A percentile compares a stretch with the other conserved stretches of the same genome.
Conservation (phyloP, 2,329 filamentous ascomycete species). For the Colletotrichum orbiculare region DNA sequence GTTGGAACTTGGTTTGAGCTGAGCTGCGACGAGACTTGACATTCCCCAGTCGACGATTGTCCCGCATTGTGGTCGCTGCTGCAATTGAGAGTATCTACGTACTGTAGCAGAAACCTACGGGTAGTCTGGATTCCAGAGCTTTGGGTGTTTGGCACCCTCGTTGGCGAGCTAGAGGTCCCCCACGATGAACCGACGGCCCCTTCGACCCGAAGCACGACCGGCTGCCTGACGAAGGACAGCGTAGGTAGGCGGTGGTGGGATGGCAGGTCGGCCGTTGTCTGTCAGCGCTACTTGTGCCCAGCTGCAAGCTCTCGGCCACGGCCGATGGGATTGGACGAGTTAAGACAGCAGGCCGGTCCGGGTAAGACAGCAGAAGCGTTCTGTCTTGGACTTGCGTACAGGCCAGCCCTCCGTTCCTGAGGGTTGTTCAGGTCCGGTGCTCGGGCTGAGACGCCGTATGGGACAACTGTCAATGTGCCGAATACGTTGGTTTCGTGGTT, state of each 20-base stretch:
- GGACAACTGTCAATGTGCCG: background rate
- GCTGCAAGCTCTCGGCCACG: conserved; percentile 2
- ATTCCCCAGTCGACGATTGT: too few species aligned
- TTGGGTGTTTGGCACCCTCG: background rate
- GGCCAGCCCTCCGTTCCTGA: background rate
- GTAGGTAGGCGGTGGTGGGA: background rate
- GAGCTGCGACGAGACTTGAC: too few species aligned
- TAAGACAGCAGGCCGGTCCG: conserved; percentile 11
- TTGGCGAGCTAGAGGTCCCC: conserved; percentile 4
- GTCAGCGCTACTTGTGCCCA: conserved; percentile 23
- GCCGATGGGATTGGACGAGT: conserved; percentile 21
- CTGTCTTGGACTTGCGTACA: conserved; percentile 31
- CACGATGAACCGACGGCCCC: background rate
- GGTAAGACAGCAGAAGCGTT: conserved; percentile 17
- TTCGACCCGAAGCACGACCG: conserved; percentile 17
- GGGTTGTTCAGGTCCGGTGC: too few species aligned
- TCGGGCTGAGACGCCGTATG: background rate
- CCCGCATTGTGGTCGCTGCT: too few species aligned
- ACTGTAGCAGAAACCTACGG: too few species aligned
- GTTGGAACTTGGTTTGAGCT: too few species aligned
- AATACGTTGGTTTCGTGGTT: too few species aligned
- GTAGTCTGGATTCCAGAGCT: background rate
- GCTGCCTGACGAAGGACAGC: conserved; percentile 1
- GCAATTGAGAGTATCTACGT: too few species aligned
- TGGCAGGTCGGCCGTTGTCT: background rate